A percentile compares a stretch with the other conserved stretches of the same genome.
phyloP scores from a whole-genome alignment of 768 basidiomycete genomes.

The Wakefieldia striispora region DNA sequence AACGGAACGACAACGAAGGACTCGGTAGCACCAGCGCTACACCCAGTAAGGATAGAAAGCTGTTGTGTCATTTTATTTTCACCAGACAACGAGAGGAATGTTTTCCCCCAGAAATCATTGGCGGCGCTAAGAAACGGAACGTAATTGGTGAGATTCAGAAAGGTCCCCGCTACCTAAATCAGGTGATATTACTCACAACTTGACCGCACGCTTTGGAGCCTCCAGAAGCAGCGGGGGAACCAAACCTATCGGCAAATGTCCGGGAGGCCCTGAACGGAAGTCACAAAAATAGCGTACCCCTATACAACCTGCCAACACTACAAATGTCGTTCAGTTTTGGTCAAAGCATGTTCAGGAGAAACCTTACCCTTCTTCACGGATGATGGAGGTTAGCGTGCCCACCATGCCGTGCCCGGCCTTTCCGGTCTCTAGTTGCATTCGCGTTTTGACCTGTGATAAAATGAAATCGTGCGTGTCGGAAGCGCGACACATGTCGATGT shows the following conservation, averaged over 20 bases:
- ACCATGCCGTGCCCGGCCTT: slow-evolving; percentile 74
- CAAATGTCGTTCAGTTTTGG: background rate
- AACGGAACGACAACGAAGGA: slow-evolving; percentile 95
- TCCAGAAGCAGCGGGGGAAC: slow-evolving; percentile 95
- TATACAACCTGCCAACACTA: slow-evolving; percentile 81
- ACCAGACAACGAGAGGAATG: slow-evolving; percentile 58
- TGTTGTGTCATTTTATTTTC: slow-evolving; percentile 83
- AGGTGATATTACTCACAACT: slow-evolving; percentile 59
- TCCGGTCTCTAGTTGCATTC: slow-evolving; percentile 94
- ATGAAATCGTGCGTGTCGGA: slow-evolving; percentile 5
- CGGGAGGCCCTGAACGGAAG: background rate
- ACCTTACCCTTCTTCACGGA: slow-evolving; percentile 86
- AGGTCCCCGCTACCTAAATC: background rate
- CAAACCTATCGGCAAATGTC: slow-evolving; percentile 51
- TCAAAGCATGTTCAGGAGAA: background rate
- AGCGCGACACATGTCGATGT: background rate
- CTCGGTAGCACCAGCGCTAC: slow-evolving; percentile 94
- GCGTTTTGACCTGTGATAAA: slow-evolving; percentile 81
- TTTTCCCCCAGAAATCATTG: slow-evolving; percentile 97
- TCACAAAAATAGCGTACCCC: slow-evolving; percentile 48
- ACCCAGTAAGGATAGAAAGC: slow-evolving; percentile 88
- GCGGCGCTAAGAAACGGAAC: slow-evolving; percentile 50
- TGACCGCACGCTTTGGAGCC: slow-evolving; percentile 97
- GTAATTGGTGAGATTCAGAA: background rate
- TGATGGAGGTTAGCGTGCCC: slow-evolving; percentile 77